phyloP scores from a whole-genome alignment of 257 asterid species.

The Salvia miltiorrhiza region DNA sequence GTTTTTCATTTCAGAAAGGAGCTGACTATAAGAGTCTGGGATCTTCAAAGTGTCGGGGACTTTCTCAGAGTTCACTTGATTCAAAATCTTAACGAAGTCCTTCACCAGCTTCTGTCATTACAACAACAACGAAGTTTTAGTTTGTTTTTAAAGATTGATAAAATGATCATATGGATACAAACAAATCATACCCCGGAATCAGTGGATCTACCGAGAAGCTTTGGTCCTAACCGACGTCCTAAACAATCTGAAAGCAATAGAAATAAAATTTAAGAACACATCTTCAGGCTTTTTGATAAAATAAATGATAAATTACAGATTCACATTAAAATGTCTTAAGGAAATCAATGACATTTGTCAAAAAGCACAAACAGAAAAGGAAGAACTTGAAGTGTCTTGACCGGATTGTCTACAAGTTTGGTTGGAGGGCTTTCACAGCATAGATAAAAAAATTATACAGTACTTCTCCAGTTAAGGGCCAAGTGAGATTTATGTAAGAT shows the following conservation, averaged over 20 bases:
- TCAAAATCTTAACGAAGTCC: slow-evolving; percentile 82
- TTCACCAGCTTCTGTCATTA: slow-evolving; percentile 75
- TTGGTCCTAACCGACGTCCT: slow-evolving; percentile 96
- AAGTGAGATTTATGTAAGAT: background rate
- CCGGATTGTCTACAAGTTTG: background rate
- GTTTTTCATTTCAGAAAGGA: slow-evolving; percentile 86
- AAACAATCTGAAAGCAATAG: slow-evolving; percentile 72
- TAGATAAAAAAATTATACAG: too few species aligned
- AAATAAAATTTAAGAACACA: slow-evolving; percentile 20
- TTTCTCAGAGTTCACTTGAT: slow-evolving; percentile 87
- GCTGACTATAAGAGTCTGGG: slow-evolving; percentile 86
- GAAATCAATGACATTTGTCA: background rate
- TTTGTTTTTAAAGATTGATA: slow-evolving; percentile 5
- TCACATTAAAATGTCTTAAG: background rate
- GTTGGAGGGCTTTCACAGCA: background rate
- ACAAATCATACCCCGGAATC: slow-evolving; percentile 75
- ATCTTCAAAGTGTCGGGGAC: slow-evolving; percentile 79
- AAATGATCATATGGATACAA: slow-evolving; percentile 6
- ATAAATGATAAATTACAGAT: slow-evolving; percentile 8
- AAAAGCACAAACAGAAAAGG: slow-evolving; percentile 1
- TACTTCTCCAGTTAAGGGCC: too few species aligned
- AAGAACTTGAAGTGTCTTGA: background rate
- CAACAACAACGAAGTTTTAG: slow-evolving; percentile 26
- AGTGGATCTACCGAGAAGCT: slow-evolving; percentile 80
- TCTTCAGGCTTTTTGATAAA: background rate